A percentile compares a stretch with the other conserved stretches of the same genome.
These are phyloP conservation scores for Sclerotinia sclerotiorum DNA, from an alignment of 2,329 filamentous ascomycete species.

Conservation along the genomic window DNA sequence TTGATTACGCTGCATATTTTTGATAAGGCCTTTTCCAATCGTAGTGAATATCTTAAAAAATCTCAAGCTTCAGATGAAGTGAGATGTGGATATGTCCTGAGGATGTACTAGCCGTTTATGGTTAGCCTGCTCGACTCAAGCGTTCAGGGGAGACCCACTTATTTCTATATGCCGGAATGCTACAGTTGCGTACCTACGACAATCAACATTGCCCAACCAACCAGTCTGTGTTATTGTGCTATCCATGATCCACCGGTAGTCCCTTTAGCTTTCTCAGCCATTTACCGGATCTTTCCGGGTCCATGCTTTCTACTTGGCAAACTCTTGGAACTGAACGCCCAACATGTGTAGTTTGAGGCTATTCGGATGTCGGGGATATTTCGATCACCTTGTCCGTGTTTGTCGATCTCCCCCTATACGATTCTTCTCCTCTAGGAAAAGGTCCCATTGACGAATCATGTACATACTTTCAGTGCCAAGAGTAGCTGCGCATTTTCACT, in stretches of 20 bases:
- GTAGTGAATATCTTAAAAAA: slow-evolving; percentile 17
- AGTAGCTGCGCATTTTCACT: neutral
- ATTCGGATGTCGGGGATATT: neutral
- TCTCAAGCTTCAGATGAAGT: slow-evolving; percentile 15
- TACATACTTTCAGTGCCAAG: neutral
- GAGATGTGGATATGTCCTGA: neutral
- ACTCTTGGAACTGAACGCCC: neutral
- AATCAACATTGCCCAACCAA: neutral
- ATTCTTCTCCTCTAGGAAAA: neutral
- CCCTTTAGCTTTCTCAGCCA: neutral
- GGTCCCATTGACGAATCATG: neutral
- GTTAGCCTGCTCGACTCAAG: neutral
- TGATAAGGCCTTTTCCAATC: slow-evolving; percentile 1
- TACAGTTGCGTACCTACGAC: neutral
- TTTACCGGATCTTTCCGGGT: slow-evolving; percentile 11
- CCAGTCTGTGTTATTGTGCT: neutral
- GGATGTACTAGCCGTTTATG: neutral
- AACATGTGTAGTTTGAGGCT: slow-evolving; percentile 2
- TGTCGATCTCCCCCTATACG: slow-evolving; percentile 11
- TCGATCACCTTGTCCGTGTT: neutral
- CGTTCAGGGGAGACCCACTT: neutral
- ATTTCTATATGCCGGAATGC: neutral
- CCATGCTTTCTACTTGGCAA: slow-evolving; percentile 12
- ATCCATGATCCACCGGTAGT: slow-evolving; percentile 4
- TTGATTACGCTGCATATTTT: neutral